Conservation (phyloP, 1,284 basidiomycete genomes). For the Ceratobasidium papillatum region DNA sequence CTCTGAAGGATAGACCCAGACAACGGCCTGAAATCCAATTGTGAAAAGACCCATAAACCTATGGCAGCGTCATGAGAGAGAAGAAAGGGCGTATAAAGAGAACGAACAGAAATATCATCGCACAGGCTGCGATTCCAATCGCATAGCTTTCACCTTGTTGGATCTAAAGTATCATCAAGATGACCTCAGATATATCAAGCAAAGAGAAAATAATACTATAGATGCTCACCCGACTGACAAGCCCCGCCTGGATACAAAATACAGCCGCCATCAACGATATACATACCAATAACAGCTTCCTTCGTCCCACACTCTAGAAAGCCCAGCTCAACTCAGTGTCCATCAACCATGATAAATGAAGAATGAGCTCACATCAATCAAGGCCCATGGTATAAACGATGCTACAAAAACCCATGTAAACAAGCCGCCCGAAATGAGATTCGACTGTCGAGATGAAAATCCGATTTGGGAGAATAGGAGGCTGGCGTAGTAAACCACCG, state of each 20-base stretch:
- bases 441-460: not conserved
- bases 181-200: too few species aligned
- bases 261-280: conserved; percentile 2
- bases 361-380: not conserved
- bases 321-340: not conserved
- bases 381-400: conserved; percentile 8
- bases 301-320: not conserved
- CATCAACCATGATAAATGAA: not conserved
- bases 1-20: conserved; percentile 22
- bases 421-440: conserved; percentile 1
- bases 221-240: not conserved
- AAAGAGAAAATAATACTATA: too few species aligned
- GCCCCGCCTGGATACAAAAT: not conserved
- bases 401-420: conserved; percentile 11
- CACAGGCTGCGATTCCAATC: not conserved
- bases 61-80: not conserved
- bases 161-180: not conserved
- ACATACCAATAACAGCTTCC: not conserved
- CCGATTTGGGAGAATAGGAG: not conserved
- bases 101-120: conserved; percentile 1
- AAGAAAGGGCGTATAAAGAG: not conserved
- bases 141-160: not conserved
- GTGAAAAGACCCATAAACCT: conserved; percentile 28
- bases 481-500: conserved; percentile 18
- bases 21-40: conserved; percentile 5